A percentile compares a stretch with the other conserved stretches of the same genome.
Evolutionary conservation across 305 asterid genomes (phyloP).

Genomic region (Solanum hybrid): DNA sequence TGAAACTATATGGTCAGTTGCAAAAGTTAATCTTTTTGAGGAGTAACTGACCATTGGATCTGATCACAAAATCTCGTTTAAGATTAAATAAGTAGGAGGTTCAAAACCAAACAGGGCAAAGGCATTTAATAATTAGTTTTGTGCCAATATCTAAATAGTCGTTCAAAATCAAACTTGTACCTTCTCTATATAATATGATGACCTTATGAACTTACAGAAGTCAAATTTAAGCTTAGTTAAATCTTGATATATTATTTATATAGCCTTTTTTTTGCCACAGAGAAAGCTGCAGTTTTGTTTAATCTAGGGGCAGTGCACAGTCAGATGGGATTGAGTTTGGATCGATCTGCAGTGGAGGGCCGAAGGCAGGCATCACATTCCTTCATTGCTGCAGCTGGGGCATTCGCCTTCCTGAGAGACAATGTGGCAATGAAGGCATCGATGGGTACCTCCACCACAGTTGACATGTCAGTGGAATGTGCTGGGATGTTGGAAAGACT

Average conservation of each 20-base stretch:
- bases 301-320: conserved; percentile 95
- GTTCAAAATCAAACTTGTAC: not conserved
- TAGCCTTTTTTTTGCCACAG: conserved; percentile 24
- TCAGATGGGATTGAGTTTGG: conserved; percentile 86
- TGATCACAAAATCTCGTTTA: not conserved
- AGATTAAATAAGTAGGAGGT: not conserved
- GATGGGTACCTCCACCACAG: conserved; percentile 65
- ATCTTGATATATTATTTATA: not conserved
- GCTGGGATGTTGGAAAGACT: conserved; percentile 95
- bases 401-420: conserved; percentile 81
- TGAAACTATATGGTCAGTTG: not conserved
- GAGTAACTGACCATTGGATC: not conserved
- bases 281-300: conserved; percentile 93
- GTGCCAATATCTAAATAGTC: not conserved
- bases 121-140: not conserved
- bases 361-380: conserved; percentile 95
- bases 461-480: conserved; percentile 88
- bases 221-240: not conserved
- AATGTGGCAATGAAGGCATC: conserved; percentile 86
- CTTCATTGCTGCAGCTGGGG: conserved; percentile 93
- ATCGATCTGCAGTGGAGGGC: conserved; percentile 87
- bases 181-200: not conserved
- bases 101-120: not conserved
- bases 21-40: not conserved
- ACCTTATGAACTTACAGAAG: not conserved